A percentile compares a stretch with the other conserved stretches of the same genome.
These are phyloP conservation scores for Rhododendron mucronatum DNA, from an alignment of 148 eudicot species.

Conservation along the genomic window DNA sequence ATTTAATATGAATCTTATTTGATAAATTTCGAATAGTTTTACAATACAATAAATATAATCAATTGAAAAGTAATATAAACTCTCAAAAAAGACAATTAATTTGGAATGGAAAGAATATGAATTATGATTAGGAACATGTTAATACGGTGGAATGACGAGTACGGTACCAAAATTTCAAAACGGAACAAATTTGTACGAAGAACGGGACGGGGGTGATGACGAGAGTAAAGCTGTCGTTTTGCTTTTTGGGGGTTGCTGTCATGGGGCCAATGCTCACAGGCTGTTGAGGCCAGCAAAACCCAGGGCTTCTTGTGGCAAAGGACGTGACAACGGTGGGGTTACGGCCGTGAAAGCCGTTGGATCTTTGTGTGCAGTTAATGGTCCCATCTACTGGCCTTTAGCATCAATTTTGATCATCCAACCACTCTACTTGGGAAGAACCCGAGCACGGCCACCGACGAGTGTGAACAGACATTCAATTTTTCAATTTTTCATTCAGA, in stretches of 20 bases:
- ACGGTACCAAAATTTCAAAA: not conserved
- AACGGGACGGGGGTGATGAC: not conserved
- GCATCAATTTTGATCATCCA: not conserved
- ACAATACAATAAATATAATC: too few relatives aligned
- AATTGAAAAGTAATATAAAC: too few relatives aligned
- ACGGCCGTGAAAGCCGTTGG: not conserved
- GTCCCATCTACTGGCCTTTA: not conserved
- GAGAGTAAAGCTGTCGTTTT: not conserved
- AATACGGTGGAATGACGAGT: not conserved
- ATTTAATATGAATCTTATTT: too few relatives aligned
- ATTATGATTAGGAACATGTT: not conserved
- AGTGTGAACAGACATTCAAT: too few relatives aligned
- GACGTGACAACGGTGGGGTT: not conserved
- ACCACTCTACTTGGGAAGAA: not conserved
- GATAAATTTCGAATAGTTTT: too few relatives aligned
- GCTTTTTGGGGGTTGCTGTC: not conserved
- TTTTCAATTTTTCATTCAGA: too few relatives aligned
- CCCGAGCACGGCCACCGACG: too few relatives aligned
- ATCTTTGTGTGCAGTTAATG: slow-evolving; percentile 4
- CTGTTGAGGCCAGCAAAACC: not conserved
- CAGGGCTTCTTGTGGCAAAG: not conserved
- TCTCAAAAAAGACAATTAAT: too few relatives aligned
- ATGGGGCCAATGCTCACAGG: slow-evolving; percentile 8
- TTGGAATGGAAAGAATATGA: too few relatives aligned
- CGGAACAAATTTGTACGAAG: not conserved